Conservation (phyloP, 805 yeast species). For the Ogataea nakhonphanomensis region DNA sequence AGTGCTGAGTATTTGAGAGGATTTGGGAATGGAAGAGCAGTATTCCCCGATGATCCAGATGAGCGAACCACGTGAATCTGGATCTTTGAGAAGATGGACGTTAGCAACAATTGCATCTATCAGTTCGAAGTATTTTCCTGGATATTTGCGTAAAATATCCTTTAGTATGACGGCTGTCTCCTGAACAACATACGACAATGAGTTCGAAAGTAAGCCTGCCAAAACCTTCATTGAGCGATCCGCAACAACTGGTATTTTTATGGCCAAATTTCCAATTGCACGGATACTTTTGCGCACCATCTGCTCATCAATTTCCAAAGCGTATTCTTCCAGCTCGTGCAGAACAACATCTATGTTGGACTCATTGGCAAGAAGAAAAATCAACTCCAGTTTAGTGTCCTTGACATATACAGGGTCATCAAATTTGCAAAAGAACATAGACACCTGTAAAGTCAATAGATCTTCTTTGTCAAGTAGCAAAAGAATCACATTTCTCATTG, state of each 20-base stretch:
- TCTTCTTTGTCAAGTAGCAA: constrained; percentile 64
- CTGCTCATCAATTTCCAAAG: constrained; percentile 79
- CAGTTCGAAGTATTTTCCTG: constrained; percentile 47
- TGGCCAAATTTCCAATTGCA: constrained; percentile 86
- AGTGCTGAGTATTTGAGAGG: constrained; percentile 39
- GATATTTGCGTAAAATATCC: constrained; percentile 74
- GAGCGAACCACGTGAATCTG: constrained; percentile 74
- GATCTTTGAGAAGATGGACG: constrained; percentile 58
- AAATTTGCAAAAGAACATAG: constrained; percentile 74
- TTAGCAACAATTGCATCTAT: constrained; percentile 42
- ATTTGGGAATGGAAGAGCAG: constrained; percentile 44
- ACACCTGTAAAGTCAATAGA: constrained; percentile 63
- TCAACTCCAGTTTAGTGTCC: constrained; percentile 85
- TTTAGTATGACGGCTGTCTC: constrained; percentile 75
- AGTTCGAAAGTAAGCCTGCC: constrained; percentile 56
- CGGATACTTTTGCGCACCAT: constrained; percentile 86
- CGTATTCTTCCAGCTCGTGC: constrained; percentile 78
- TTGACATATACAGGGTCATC: constrained; percentile 87
- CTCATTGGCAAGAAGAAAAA: constrained; percentile 72
- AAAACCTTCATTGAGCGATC: constrained; percentile 61
- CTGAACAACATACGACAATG: constrained; percentile 71
- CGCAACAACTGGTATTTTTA: constrained; percentile 64
- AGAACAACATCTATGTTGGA: constrained; percentile 58
- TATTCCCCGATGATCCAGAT: constrained; percentile 84
- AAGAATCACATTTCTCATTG: constrained; percentile 74